A percentile compares a stretch with the other conserved stretches of the same genome.
These are phyloP conservation scores for Eucalyptus urophylla DNA, from an alignment of 345 rosid genomes.

Conservation along the genomic window DNA sequence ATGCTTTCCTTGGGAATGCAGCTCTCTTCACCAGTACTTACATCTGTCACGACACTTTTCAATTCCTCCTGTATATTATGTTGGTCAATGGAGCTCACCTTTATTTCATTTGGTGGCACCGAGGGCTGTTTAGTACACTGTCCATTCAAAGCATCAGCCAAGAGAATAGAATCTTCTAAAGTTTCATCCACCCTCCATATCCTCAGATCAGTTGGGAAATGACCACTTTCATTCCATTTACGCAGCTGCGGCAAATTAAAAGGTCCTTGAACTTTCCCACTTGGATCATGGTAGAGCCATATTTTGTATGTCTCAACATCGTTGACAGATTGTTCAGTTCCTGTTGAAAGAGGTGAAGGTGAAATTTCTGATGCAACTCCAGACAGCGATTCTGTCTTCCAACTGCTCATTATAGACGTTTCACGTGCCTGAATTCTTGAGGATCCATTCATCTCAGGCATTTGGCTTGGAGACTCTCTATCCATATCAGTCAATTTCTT, in stretches of 20 bases:
- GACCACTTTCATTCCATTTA: conserved; percentile 61
- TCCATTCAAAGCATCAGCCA: conserved; percentile 67
- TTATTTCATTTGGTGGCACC: conserved; percentile 1
- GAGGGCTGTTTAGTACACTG: conserved; percentile 8
- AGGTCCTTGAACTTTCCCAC: conserved; percentile 78
- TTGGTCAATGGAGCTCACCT: background rate
- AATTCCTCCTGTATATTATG: conserved; percentile 1
- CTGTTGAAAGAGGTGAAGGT: conserved; percentile 15
- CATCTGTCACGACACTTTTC: conserved; percentile 1
- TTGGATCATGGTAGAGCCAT: conserved; percentile 89
- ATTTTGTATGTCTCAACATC: conserved; percentile 36
- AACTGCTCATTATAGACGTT: background rate
- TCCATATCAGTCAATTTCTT: conserved; percentile 9
- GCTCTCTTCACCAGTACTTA: conserved; percentile 9
- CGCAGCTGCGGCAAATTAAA: conserved; percentile 61
- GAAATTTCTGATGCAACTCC: conserved; percentile 11
- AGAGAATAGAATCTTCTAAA: conserved; percentile 53
- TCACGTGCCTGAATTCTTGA: background rate
- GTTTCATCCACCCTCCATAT: conserved; percentile 65
- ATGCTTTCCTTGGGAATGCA: conserved; percentile 12
- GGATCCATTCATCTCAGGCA: conserved; percentile 9
- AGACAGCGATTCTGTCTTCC: conserved; percentile 2
- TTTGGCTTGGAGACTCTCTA: conserved; percentile 2
- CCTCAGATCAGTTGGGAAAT: conserved; percentile 58
- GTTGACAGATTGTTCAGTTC: conserved; percentile 19